Evolutionary conservation across 2,329 filamentous ascomycete species (phyloP), one percentile per base, ranked within the genome.

Genomic region (Alternaria sp.): DNA sequence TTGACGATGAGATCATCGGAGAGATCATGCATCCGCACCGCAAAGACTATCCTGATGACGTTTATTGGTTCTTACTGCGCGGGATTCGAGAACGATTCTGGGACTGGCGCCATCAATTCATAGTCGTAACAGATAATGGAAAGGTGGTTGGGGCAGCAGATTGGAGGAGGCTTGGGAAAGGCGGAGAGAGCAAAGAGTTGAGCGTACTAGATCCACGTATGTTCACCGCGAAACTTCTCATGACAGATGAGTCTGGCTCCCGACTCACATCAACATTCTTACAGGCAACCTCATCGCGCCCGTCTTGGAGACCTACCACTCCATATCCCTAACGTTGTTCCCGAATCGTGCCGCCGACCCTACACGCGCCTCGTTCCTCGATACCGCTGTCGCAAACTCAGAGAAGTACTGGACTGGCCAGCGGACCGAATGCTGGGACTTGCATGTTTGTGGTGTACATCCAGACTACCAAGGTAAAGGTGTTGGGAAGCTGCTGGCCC

Each of bases 391-490:
- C 10, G 63, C 59, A 3, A 54, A 55, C 2, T 72, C 71, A 0
- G 65, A 68, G 11, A 41, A 63, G 18, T 64, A 73, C 45, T 76
- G 71, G 73, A 67, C 67, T 2, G 72, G 71, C 4, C 51, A 72
- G 18, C 69, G 67, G 8, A 32, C 69, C 0, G 70, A 74, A 36
- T 74, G 72, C 38, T 74, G 69, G 67, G 73, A 74, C 38, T 30
- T 74, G 28, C 62, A 73, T 54, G 70, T 74, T 1, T 75, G 73
- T 40, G 73, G 72, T 11, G 68, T 75, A 14, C 59, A 74, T 54
- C 80, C 80, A 2, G 69, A 73, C 1, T 76, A 75, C 44, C 75
- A 80, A 45, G 69, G 73, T 3, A 75, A 75, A 34, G 80, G 80
- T 4, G 70, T 76, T 2, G 80, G 79, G 2, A 72, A 70, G 34